Base-by-base conservation (phyloP, 352 stramenopile genomes). In the Blastocystis hominis region DNA sequence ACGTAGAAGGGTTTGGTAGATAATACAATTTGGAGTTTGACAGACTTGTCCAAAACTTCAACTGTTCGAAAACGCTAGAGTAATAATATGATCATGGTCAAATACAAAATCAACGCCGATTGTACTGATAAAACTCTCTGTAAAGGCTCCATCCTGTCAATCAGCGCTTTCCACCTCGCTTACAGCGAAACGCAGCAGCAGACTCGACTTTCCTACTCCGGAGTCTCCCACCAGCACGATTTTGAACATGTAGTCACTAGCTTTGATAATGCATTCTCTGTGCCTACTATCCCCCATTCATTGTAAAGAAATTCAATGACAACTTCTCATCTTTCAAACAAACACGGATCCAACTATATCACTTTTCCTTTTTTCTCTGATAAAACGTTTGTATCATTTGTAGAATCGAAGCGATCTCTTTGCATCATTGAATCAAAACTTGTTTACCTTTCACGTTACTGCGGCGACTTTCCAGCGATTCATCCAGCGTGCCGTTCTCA, bases 101-200 rank as follows among this genome's bases (percentile, higher is more conserved):
- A n/a, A 20, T 75, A 87, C 77, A 64, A 87, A 87, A 75, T 87
- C 77, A 13, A 87, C 77, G 15, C 77, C 77, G 40, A 87, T 78
- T 1, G 77, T 87, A 44, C 77, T 87, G 47, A 87, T 87, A 46
- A 78, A 87, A 30, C 66, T 87, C 15, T 87, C 77, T 5, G 77
- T 78, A 44, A 87, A 87, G 13, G 66, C 66, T 59, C 77, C 77
- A 53, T 87, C 77, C 77, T 87, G 38, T 30, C 17, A n/a, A 24
- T 53, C n/a, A 44, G 70, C 3, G 13, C 13, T 1, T 2, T n/a
- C 30, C 24, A 54, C 34, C 30, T 42, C 34, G 13, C 44, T 9
- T 87, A 87, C 77, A 47, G 77, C 77, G 44, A 87, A 87, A 5
- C 77, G 77, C 24, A 87, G 56, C 34, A 87, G 59, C 44, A 87